Base-by-base conservation (phyloP, 2,329 filamentous ascomycete species). In the Microdochium paspali region DNA sequence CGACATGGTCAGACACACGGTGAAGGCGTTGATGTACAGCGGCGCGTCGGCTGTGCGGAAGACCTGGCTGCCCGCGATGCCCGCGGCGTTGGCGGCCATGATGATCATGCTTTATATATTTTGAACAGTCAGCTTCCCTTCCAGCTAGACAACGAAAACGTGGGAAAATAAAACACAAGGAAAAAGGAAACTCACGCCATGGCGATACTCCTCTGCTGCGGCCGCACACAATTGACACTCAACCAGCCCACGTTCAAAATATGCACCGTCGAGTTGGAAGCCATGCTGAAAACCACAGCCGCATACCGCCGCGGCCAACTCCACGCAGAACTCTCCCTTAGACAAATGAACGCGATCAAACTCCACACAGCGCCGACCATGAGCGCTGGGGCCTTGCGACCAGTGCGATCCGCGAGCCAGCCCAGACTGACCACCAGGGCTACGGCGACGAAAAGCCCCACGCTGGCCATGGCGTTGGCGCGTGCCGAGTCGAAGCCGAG, bases 351-450 rank as follows among this genome's bases (percentile, higher is more conserved):
- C 1, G 66, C 60, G 31, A 67, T 64, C 3, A 69, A 52, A 39
- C 60, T 63, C 65, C 66, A 69, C 2, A 61, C 58, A 7, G 61
- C 60, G 3, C 56, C 53, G 5, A 68, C 44, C 5, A 68, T 48
- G 9, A 67, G 54, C 31, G 59, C 61, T 0, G 65, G 65, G 3
- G 64, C 65, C 12, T 66, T 58, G 39, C 58, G 61, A 10, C 57
- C 58, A 1, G 57, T 58, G 26, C 50, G 49, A 47, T 69, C 66
- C 25, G 50, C 56, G 31, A 51, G 26, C 50, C 52, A 55, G 9
- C 51, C 58, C 18, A 53, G 39, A 4, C 53, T 12, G 23, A 56
- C 49, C 1, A 52, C 50, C 15, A 39, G 28, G 6, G 42, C 35
- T 5, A 15, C 45, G 1, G 12, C 12, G 18, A 40, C 5, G 10